Conservation (phyloP, 192 early-diverging fungal genomes). For the Cladochytrium replicatum region DNA sequence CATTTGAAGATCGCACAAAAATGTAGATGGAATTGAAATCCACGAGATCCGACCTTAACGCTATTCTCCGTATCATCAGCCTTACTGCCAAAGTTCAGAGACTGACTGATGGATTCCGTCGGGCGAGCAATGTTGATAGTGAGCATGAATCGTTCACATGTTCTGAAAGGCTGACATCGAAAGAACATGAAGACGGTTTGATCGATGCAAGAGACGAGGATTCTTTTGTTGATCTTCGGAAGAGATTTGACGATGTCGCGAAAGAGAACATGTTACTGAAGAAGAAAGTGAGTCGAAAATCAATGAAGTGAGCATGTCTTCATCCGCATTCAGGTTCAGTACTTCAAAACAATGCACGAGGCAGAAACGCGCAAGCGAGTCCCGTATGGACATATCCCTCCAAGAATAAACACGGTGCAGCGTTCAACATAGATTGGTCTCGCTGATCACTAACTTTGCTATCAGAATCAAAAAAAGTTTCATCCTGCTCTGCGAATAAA, state of each 20-base stretch:
- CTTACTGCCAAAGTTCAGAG: slow-evolving; percentile 36
- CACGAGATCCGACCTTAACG: background rate
- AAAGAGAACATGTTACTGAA: slow-evolving; percentile 29
- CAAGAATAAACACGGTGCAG: slow-evolving; percentile 30
- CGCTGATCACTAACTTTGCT: background rate
- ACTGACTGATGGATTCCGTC: slow-evolving; percentile 18
- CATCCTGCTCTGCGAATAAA: slow-evolving; percentile 4
- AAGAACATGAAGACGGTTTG: slow-evolving; percentile 3
- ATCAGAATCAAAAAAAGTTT: slow-evolving; percentile 4
- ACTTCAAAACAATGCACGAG: slow-evolving; percentile 37
- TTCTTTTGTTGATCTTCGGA: slow-evolving; percentile 22
- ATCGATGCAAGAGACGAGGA: slow-evolving; percentile 4
- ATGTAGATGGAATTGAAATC: slow-evolving; percentile 11
- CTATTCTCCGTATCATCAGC: slow-evolving; percentile 7
- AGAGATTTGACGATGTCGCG: slow-evolving; percentile 21
- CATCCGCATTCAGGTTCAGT: slow-evolving; percentile 8
- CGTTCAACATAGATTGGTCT: background rate
- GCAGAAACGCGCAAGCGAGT: slow-evolving; percentile 34
- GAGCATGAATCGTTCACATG: slow-evolving; percentile 9
- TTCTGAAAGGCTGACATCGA: background rate
- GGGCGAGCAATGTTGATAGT: slow-evolving; percentile 4
- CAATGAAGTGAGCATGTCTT: too few relatives aligned
- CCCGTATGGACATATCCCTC: slow-evolving; percentile 45
- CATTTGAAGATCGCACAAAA: slow-evolving; percentile 38
- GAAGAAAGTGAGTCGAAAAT: slow-evolving; percentile 32